Evolutionary conservation across 176 grass and related monocot species (phyloP).

Genomic region (Triticum urartu): DNA sequence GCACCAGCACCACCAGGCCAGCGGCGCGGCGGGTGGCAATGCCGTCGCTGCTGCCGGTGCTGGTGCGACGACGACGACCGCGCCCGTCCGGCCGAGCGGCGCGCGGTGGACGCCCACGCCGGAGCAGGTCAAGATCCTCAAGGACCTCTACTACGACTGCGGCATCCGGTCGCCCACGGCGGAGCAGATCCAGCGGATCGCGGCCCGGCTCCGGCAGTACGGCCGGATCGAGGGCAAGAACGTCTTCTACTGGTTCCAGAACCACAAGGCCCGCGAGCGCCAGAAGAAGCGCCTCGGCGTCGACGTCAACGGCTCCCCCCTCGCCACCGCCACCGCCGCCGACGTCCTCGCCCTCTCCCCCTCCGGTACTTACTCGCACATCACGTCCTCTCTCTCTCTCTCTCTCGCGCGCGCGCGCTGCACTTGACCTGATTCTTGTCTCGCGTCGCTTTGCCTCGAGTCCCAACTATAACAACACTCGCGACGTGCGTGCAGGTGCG

Average conservation of each 20-base stretch:
- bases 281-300: slow-evolving; percentile 84
- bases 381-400: background rate
- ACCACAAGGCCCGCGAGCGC: slow-evolving; percentile 96
- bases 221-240: slow-evolving; percentile 98
- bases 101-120: slow-evolving; percentile 88
- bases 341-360: slow-evolving; percentile 34
- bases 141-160: slow-evolving; percentile 87
- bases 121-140: slow-evolving; percentile 79
- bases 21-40: slow-evolving; percentile 5
- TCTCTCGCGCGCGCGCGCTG: background rate
- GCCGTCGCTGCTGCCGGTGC: background rate
- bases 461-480: background rate
- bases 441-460: background rate
- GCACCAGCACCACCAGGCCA: background rate
- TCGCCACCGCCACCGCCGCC: background rate
- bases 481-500: slow-evolving; percentile 5
- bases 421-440: background rate
- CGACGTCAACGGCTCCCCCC: slow-evolving; percentile 32
- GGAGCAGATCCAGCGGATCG: slow-evolving; percentile 96
- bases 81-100: slow-evolving; percentile 52
- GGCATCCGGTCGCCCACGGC: slow-evolving; percentile 84
- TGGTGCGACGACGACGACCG: background rate
- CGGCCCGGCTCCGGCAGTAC: slow-evolving; percentile 68
- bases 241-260: slow-evolving; percentile 99
- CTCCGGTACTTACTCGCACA: background rate